Evolutionary conservation across 495 filamentous ascomycete species (phyloP).

Genomic region (Zalerion maritima): DNA sequence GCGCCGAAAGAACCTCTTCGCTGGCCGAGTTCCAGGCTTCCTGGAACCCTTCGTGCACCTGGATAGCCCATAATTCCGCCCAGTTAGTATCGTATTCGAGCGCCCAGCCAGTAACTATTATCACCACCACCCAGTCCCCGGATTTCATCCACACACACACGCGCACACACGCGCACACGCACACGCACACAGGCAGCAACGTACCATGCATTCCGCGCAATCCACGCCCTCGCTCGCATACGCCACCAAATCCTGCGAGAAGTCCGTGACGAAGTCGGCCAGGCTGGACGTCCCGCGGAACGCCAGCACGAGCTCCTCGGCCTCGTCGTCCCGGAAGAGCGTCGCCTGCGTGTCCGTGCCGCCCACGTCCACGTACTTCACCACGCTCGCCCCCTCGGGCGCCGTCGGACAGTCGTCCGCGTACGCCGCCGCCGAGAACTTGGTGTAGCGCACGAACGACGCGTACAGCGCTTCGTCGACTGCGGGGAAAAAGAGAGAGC

Average conservation of each 20-base stretch:
- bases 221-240: too few species aligned
- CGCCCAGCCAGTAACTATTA: too few species aligned
- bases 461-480: not conserved
- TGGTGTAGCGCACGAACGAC: constrained; percentile 2
- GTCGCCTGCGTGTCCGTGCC: constrained; percentile 2
- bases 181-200: too few species aligned
- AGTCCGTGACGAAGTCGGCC: constrained; percentile 2
- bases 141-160: too few species aligned
- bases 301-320: constrained; percentile 4
- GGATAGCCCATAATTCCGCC: too few species aligned
- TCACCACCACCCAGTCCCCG: too few species aligned
- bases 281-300: constrained; percentile 6
- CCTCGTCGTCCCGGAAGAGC: constrained; percentile 4
- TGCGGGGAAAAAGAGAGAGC: too few species aligned
- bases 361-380: constrained; percentile 1
- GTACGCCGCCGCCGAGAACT: constrained; percentile 1
- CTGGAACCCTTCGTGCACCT: constrained; percentile 26
- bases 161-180: too few species aligned
- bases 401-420: constrained; percentile 1
- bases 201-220: too few species aligned
- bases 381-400: constrained; percentile 1
- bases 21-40: constrained; percentile 22
- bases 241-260: not conserved
- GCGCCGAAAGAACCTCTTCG: constrained; percentile 7
- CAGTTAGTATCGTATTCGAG: too few species aligned